Percentiles rank a stretch among this genome's conserved stretches.
Evolutionary conservation across 352 stramenopile species (phyloP).

Genomic region (Phytophthora pini): DNA sequence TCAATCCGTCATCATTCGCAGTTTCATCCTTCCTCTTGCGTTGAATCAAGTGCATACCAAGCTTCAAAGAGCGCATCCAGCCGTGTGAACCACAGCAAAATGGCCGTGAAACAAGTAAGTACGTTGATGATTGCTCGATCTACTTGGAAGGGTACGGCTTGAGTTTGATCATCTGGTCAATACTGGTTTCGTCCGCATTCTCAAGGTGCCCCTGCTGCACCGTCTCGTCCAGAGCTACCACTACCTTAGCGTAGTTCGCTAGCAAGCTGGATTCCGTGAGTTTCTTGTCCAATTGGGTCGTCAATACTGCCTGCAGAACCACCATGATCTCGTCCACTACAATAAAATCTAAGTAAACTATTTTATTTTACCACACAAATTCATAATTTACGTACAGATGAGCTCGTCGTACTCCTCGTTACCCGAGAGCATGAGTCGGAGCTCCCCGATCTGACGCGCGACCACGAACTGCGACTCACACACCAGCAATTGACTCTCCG

Average conservation of each 20-base stretch:
- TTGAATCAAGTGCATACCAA: background rate
- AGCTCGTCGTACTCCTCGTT: slow-evolving; percentile 78
- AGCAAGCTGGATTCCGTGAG: slow-evolving; percentile 63
- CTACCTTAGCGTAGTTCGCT: slow-evolving; percentile 68
- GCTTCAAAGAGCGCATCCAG: slow-evolving; percentile 9
- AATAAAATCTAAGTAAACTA: slow-evolving; percentile 3
- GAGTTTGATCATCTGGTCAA: slow-evolving; percentile 63
- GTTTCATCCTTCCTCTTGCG: slow-evolving; percentile 9
- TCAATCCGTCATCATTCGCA: slow-evolving; percentile 2
- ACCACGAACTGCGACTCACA: slow-evolving; percentile 71
- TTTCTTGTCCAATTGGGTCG: slow-evolving; percentile 75
- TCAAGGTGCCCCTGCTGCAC: slow-evolving; percentile 67
- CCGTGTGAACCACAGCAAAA: slow-evolving; percentile 1
- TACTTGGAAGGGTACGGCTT: slow-evolving; percentile 43
- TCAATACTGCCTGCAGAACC: slow-evolving; percentile 54
- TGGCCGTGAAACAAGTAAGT: background rate
- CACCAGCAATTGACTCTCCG: slow-evolving; percentile 52
- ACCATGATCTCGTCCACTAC: slow-evolving; percentile 68
- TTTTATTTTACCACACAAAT: background rate
- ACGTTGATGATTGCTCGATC: background rate
- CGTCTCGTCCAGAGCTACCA: slow-evolving; percentile 73
- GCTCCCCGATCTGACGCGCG: slow-evolving; percentile 59
- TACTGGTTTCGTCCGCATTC: slow-evolving; percentile 52
- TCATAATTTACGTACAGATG: slow-evolving; percentile 50
- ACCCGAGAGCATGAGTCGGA: slow-evolving; percentile 66